Evolutionary conservation across 2,329 filamentous ascomycete genomes (phyloP), one percentile per base, ranked within the genome.

Genomic region (Tolypocladium sp.): DNA sequence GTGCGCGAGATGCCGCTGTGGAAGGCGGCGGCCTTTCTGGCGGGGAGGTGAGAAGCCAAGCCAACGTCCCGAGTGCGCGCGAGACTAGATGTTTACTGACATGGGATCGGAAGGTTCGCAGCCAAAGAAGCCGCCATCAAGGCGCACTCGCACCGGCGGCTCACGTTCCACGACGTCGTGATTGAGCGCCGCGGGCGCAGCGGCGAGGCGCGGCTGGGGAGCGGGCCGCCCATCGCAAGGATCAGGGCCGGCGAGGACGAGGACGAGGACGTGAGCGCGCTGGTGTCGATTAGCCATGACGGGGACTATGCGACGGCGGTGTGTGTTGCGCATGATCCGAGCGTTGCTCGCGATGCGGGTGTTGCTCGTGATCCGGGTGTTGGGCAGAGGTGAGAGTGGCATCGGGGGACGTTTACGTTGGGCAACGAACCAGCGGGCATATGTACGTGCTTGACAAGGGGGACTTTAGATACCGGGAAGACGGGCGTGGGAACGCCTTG

Each of bases 261-360:
- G 22, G 69, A 64, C n/a, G 66, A 61, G 46, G 70, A 77, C 60
- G 81, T 85, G 63, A 77, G 84, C 56, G 91, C 86, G 17, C 79
- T 83, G 67, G 70, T 96, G 52, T 93, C 88, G 61, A 95, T 97
- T 66, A 94, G 89, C 67, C 92, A 97, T 70, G 92, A 97, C 71
- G 87, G 84, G 2, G 87, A 91, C 9, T 96, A 92, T 73, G 91
- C 91, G 12, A 86, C 82, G 25, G 89, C 88, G 8, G 79, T 87
- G 1, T 89, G 87, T 63, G 63, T 91, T 40, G 84, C 82, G n/a
- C 55, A 65, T 56, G 62, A 65, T 37, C 58, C 59, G 27, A 33
- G 55, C 46, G 37, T 27, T 9, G n/a, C 4, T 8, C 27, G 13
- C 8, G 27, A n/a, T 5, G 30, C 49, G 49, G 49, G 49, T 35